Percentiles rank a stretch among this genome's conserved stretches.
Evolutionary conservation across 2,329 filamentous ascomycete genomes (phyloP).

Genomic region (Colletotrichum agaves): DNA sequence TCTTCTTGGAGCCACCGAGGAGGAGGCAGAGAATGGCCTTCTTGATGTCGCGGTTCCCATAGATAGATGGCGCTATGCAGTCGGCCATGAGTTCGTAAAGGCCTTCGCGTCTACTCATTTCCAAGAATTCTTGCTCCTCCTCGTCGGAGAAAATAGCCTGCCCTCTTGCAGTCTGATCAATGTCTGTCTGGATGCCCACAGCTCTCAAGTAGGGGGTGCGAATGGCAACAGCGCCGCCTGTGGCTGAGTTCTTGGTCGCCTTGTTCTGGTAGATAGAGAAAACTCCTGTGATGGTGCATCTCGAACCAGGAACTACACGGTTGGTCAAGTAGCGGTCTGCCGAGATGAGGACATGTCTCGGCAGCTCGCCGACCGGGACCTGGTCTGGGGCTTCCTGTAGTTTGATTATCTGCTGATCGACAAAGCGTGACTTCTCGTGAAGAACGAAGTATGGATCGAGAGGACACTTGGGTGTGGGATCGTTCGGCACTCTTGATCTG

Average conservation of each 20-base stretch:
- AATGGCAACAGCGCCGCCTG: conserved; percentile 88
- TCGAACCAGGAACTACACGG: conserved; percentile 91
- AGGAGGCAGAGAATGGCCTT: conserved; percentile 95
- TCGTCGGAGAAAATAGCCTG: conserved; percentile 88
- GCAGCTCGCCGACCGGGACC: conserved; percentile 95
- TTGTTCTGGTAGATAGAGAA: conserved; percentile 99
- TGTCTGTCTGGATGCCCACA: conserved; percentile 89
- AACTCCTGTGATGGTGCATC: conserved; percentile 95
- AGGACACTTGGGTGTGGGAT: conserved; percentile 80
- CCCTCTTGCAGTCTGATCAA: conserved; percentile 90
- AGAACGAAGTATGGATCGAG: conserved; percentile 96
- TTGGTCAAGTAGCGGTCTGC: conserved; percentile 98
- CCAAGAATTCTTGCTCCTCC: conserved; percentile 94
- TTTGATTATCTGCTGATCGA: conserved; percentile 98
- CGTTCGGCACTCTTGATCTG: conserved; percentile 70
- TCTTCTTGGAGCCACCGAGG: conserved; percentile 96
- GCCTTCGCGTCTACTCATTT: conserved; percentile 89
- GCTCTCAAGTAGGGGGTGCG: conserved; percentile 94
- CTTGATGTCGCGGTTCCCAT: conserved; percentile 95
- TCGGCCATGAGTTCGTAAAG: conserved; percentile 91
- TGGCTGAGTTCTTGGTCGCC: conserved; percentile 78
- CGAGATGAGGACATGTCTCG: conserved; percentile 92
- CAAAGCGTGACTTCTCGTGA: conserved; percentile 93
- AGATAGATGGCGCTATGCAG: conserved; percentile 97
- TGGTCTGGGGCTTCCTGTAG: conserved; percentile 97